Evolutionary conservation across 108 stramenopile genomes (phyloP).

Genomic region (Cyclostephanos invisitatus): DNA sequence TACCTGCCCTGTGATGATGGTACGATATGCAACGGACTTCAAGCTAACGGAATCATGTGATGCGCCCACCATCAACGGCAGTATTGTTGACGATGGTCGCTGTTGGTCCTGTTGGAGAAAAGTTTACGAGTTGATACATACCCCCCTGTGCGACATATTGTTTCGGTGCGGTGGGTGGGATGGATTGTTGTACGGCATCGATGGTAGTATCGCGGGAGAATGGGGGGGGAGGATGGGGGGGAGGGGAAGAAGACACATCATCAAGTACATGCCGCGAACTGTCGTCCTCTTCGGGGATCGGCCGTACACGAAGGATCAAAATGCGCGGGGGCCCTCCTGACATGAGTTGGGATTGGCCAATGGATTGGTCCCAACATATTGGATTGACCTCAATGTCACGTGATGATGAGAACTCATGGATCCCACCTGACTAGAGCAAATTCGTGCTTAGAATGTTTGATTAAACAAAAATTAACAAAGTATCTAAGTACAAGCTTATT

Average conservation of each 20-base stretch:
- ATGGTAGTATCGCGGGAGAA: not conserved
- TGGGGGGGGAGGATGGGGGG: not conserved
- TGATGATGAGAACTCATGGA: not conserved
- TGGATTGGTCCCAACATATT: constrained; percentile 42
- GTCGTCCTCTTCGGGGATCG: constrained; percentile 39
- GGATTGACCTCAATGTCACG: constrained; percentile 23
- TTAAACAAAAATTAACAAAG: no score
- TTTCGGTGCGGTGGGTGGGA: constrained; percentile 7
- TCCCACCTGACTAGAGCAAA: no score
- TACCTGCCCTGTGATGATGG: constrained; percentile 60
- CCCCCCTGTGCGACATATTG: constrained; percentile 16
- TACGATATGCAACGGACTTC: constrained; percentile 64
- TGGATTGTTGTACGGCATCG: constrained; percentile 23
- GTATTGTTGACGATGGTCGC: not conserved
- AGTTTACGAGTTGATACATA: not conserved
- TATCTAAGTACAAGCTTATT: no score
- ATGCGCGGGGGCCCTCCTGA: constrained; percentile 41
- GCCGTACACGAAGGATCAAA: constrained; percentile 45
- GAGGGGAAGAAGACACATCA: constrained; percentile 2
- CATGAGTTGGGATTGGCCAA: constrained; percentile 45
- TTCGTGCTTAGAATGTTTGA: no score
- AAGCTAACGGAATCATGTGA: constrained; percentile 16
- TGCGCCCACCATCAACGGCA: no score
- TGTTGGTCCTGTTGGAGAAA: constrained; percentile 9
- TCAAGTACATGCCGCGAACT: constrained; percentile 32